These are phyloP conservation scores for Acanthamoeba sp. DNA, from an alignment of 208 protist genomes.

Conservation along the genomic window DNA sequence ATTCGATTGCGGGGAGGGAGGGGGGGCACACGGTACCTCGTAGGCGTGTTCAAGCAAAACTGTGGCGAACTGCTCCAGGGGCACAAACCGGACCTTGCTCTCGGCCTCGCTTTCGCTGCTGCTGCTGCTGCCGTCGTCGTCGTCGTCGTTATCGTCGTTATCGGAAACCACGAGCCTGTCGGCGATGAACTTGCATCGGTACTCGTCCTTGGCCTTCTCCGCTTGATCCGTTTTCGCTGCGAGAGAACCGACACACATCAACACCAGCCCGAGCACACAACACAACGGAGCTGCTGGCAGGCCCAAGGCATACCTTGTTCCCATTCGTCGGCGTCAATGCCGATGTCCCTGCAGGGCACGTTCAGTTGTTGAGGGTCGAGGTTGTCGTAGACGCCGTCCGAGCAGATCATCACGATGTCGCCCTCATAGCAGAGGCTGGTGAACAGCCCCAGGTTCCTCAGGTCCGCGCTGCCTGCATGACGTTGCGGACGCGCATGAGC, in stretches of 20 bases:
- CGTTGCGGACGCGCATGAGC: too few relatives aligned
- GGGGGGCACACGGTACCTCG: background rate
- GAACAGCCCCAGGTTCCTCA: conserved; percentile 77
- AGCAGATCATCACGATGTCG: conserved; percentile 80
- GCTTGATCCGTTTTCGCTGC: background rate
- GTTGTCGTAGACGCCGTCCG: conserved; percentile 83
- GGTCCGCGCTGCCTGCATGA: conserved; percentile 8
- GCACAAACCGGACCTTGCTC: background rate
- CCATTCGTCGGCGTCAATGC: conserved; percentile 44
- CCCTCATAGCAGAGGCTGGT: conserved; percentile 75
- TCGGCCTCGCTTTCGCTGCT: background rate
- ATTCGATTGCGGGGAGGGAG: too few relatives aligned
- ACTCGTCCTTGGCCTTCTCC: conserved; percentile 60
- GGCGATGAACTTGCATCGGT: conserved; percentile 71
- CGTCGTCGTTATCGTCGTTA: background rate
- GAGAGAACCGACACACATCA: background rate
- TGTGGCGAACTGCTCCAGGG: conserved; percentile 18
- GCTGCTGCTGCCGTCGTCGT: background rate
- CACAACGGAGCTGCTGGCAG: too few relatives aligned
- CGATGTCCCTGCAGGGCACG: conserved; percentile 29
- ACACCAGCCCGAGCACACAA: background rate
- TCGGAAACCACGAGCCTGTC: conserved; percentile 68
- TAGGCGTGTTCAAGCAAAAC: conserved; percentile 55
- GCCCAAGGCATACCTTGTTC: background rate
- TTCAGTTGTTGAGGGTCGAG: conserved; percentile 81